phyloP scores from a whole-genome alignment of 176 grass and related monocot genomes.

The Miscanthus lutarioriparius region DNA sequence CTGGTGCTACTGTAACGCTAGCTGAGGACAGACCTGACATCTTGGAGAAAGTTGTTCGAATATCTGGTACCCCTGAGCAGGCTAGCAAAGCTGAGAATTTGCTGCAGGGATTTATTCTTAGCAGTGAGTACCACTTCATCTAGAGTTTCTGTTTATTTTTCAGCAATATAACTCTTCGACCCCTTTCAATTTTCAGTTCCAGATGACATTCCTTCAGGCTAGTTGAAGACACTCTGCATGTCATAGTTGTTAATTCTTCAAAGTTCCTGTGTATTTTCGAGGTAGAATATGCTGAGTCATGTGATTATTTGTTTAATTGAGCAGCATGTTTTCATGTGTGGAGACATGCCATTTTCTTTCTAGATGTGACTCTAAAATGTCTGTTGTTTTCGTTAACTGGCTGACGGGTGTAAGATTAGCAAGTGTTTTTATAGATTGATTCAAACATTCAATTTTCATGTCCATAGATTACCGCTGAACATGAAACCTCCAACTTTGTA shows the following conservation, averaged over 20 bases:
- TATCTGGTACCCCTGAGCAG: conserved; percentile 96
- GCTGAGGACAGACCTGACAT: conserved; percentile 65
- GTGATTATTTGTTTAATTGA: conserved; percentile 22
- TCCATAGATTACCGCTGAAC: background rate
- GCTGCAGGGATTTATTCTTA: conserved; percentile 94
- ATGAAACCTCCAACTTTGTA: background rate
- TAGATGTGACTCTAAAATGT: conserved; percentile 21
- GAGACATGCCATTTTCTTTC: background rate
- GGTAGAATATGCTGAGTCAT: conserved; percentile 15
- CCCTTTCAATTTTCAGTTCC: conserved; percentile 45
- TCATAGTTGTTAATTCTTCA: background rate
- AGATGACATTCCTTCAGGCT: conserved; percentile 67
- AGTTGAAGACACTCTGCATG: conserved; percentile 22
- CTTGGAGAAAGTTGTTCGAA: conserved; percentile 70
- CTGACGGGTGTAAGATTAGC: background rate
- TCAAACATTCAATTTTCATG: background rate
- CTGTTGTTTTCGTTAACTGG: background rate
- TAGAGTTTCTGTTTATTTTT: background rate
- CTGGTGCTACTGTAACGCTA: conserved; percentile 75
- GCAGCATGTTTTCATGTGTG: conserved; percentile 15
- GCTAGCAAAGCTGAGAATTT: conserved; percentile 86
- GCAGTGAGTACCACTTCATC: conserved; percentile 63
- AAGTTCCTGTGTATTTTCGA: background rate
- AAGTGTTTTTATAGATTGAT: background rate
- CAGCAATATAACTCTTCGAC: conserved; percentile 12